Evolutionary conservation across 352 stramenopile genomes (phyloP).

Genomic region (Pythium graminicola): DNA sequence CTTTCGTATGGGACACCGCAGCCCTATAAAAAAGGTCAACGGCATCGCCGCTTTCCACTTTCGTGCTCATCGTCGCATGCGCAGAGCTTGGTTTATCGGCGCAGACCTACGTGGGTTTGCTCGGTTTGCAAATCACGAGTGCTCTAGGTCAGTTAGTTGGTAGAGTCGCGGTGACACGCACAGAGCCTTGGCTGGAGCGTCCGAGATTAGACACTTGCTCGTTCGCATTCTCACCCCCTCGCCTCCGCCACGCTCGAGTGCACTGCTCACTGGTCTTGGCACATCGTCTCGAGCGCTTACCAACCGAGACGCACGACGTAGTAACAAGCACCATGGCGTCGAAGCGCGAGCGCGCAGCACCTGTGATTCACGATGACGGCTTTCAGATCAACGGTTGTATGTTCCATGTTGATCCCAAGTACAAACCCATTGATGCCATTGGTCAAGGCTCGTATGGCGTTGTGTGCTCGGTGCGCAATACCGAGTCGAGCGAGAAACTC

Average conservation of each 20-base stretch:
- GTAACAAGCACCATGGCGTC: constrained; percentile 18
- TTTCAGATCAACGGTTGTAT: constrained; percentile 86
- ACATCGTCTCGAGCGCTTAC: constrained; percentile 19
- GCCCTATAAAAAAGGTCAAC: background rate
- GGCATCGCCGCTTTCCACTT: background rate
- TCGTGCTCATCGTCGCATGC: background rate
- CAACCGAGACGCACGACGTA: background rate
- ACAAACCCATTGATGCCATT: constrained; percentile 94
- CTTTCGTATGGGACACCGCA: background rate
- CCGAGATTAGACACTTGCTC: constrained; percentile 3
- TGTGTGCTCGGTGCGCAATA: constrained; percentile 86
- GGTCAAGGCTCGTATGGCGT: constrained; percentile 93
- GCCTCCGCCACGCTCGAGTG: background rate
- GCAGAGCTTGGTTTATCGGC: no score
- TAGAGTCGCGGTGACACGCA: no score
- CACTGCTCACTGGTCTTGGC: constrained; percentile 3
- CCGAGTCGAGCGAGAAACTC: constrained; percentile 76
- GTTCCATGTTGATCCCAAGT: constrained; percentile 91
- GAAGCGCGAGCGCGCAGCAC: constrained; percentile 52
- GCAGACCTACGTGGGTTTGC: no score
- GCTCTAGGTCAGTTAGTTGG: no score
- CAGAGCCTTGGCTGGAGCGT: no score
- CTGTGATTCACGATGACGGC: constrained; percentile 58
- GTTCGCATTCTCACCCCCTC: background rate
- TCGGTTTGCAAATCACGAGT: no score